Base-by-base conservation (phyloP, 1,139 yeast species). In the Protomyces gravidus region DNA sequence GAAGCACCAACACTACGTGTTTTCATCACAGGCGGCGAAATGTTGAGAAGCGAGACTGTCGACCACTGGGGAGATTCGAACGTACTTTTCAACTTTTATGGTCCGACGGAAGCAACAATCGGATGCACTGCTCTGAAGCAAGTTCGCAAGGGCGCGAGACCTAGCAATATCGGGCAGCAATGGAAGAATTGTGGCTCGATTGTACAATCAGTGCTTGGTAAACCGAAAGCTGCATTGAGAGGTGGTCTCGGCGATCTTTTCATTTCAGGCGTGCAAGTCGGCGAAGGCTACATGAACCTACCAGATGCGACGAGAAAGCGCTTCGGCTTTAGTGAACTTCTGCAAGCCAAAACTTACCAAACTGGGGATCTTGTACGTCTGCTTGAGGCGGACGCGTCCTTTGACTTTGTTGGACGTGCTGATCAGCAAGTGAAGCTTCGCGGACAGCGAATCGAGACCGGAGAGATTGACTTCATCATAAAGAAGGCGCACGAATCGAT, bases 1-100 rank as follows among this genome's bases (percentile, higher is more conserved):
- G 66, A 59, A 19, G 65, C 65, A 5, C 66, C 65, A 13, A 60
- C 60, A 3, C 60, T 67, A 2, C 66, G 67, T 15, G 61, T 67
- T 7, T 67, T 67, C 45, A 67, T 67, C 36, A 67, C 69, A 5
- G 69, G 69, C 2, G 69, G 69, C 2, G 69, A 67, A 39, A 60
- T 65, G 55, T 50, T 67, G 19, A 65, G 63, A 21, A 59, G 51
- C 15, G 69, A 67, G 42, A 61, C 66, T 3, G 46, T 67, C 17
- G 65, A 65, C 21, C 47, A 49, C n/a, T 67, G 69, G 69, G 69
- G 67, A 26, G 62, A 62, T 21, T 55, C 56, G 9, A 64, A 63
- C 13, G 60, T 63, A 4, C 52, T 67, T 6, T 67, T 63, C 55
- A 67, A 67, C 50, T 67, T 67, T 51, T 67, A 63, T 33, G 64